Evolutionary conservation across 2,329 filamentous ascomycete species (phyloP).

Genomic region (Paraphoma chrysanthemicola): DNA sequence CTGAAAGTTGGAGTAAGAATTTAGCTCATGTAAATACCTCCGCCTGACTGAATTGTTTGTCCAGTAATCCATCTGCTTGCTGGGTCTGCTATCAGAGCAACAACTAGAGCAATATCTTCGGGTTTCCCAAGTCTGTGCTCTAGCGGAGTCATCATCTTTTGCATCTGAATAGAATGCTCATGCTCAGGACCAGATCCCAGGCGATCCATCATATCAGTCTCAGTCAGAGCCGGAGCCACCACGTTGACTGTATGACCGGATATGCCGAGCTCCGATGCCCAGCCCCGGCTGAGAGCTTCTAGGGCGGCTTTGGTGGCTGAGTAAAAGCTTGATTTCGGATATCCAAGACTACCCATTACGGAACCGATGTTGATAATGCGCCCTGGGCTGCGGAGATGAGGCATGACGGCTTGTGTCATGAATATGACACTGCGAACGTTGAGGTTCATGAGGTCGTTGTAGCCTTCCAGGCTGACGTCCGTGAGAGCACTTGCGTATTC

Average conservation of each 20-base stretch:
- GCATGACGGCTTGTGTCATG: no score
- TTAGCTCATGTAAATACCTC: no score
- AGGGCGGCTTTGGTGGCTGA: conserved; percentile 7
- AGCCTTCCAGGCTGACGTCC: no score
- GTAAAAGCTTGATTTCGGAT: conserved; percentile 29
- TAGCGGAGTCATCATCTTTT: conserved; percentile 2
- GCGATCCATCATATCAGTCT: conserved; percentile 61
- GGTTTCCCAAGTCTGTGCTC: background rate
- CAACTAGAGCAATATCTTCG: conserved; percentile 71
- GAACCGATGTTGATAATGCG: conserved; percentile 63
- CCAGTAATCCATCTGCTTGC: conserved; percentile 78
- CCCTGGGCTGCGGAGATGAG: no score
- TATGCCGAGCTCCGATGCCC: conserved; percentile 5
- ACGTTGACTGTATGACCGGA: conserved; percentile 63
- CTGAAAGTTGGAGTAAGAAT: no score
- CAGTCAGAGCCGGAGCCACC: conserved; percentile 67
- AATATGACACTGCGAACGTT: no score
- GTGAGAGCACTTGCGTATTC: conserved; percentile 2
- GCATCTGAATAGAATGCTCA: background rate
- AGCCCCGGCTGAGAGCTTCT: conserved; percentile 3
- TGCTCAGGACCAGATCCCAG: background rate
- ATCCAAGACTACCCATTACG: conserved; percentile 61
- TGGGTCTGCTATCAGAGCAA: conserved; percentile 72
- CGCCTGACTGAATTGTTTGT: no score
- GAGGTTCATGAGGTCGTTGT: no score